Evolutionary conservation across 495 filamentous ascomycete genomes (phyloP).

Genomic region (Aspergillus bertholletiae): DNA sequence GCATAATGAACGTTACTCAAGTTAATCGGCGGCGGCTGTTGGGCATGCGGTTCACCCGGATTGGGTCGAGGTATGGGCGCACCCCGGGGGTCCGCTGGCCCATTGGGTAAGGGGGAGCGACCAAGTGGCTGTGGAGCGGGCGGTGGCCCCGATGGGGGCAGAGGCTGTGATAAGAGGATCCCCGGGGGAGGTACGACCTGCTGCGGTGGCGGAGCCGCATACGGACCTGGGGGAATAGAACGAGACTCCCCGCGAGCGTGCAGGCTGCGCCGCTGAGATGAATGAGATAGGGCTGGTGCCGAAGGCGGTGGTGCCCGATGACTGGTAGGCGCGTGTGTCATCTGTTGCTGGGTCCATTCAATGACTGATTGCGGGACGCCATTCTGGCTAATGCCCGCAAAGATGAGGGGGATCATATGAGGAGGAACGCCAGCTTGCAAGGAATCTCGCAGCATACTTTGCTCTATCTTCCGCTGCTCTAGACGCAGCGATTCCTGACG

Average conservation of each 20-base stretch:
- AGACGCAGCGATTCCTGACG: slow-evolving; percentile 71
- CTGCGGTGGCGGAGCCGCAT: slow-evolving; percentile 24
- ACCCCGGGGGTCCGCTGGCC: slow-evolving; percentile 27
- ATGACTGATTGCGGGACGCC: slow-evolving; percentile 56
- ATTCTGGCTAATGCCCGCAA: slow-evolving; percentile 73
- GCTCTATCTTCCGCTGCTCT: slow-evolving; percentile 81
- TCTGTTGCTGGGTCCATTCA: slow-evolving; percentile 74
- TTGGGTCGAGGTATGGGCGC: slow-evolving; percentile 49
- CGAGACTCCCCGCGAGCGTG: slow-evolving; percentile 21
- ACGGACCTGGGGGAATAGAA: slow-evolving; percentile 36
- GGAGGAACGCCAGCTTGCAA: slow-evolving; percentile 79
- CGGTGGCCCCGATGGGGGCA: slow-evolving; percentile 11
- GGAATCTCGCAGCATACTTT: slow-evolving; percentile 79
- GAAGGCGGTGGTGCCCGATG: slow-evolving; percentile 40
- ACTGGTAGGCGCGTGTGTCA: slow-evolving; percentile 26
- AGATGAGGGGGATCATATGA: slow-evolving; percentile 82
- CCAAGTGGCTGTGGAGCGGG: slow-evolving; percentile 24
- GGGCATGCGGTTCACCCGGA: slow-evolving; percentile 55
- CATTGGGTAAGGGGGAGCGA: slow-evolving; percentile 12
- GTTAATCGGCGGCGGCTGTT: slow-evolving; percentile 41
- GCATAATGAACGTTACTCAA: slow-evolving; percentile 26
- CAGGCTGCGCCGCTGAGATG: slow-evolving; percentile 10
- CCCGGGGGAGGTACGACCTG: slow-evolving; percentile 16
- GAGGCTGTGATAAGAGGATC: slow-evolving; percentile 18
- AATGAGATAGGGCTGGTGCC: slow-evolving; percentile 32